Conservation (phyloP, 23 red algal species). For the Gracilariopsis chorda region DNA sequence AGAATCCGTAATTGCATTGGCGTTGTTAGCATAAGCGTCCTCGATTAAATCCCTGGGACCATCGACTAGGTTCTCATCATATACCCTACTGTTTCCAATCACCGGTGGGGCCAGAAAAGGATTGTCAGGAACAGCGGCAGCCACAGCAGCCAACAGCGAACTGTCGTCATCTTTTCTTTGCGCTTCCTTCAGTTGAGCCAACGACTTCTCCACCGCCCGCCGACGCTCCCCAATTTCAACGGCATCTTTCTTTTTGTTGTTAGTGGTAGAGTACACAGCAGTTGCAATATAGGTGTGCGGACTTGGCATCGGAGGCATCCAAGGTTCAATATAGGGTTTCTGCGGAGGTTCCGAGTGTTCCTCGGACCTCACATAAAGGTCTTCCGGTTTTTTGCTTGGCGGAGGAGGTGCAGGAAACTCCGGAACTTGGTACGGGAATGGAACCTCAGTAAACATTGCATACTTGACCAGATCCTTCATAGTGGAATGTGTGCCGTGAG, state of each 20-base stretch:
- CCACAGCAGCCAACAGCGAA: neutral
- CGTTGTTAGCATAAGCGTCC: neutral
- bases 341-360: neutral
- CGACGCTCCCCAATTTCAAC: neutral
- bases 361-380: constrained; percentile 14
- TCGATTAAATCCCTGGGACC: constrained; percentile 26
- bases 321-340: constrained; percentile 36
- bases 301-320: constrained; percentile 66
- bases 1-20: neutral
- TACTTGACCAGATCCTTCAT: constrained; percentile 29
- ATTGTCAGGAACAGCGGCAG: constrained; percentile 9
- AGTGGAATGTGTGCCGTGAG: neutral
- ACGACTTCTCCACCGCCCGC: constrained; percentile 35
- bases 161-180: neutral
- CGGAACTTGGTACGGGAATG: constrained; percentile 52
- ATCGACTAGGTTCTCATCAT: constrained; percentile 37
- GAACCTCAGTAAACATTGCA: constrained; percentile 49
- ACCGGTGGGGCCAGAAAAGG: constrained; percentile 27
- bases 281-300: constrained; percentile 62
- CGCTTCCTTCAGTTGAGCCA: constrained; percentile 38
- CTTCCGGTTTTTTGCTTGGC: neutral
- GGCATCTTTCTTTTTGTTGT: constrained; percentile 1
- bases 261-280: constrained; percentile 9
- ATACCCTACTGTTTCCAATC: constrained; percentile 6
- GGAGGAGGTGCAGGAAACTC: constrained; percentile 21